Conservation (phyloP, 1,284 basidiomycete genomes). For the Cerrena zonata region DNA sequence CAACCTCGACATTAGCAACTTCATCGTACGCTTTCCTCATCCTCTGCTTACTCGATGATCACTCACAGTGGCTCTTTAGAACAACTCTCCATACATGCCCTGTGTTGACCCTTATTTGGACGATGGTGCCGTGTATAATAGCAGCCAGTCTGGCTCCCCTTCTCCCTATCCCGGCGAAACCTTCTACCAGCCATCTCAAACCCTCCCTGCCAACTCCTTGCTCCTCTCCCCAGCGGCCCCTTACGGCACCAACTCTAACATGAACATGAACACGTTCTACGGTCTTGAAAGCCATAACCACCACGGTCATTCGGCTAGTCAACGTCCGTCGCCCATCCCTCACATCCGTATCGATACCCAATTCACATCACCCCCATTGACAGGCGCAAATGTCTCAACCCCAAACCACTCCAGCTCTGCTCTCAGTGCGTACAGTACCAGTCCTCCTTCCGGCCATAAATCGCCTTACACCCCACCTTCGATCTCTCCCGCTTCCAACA, state of each 20-base stretch:
- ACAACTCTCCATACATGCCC: neutral
- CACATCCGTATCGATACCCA: slow-evolving; percentile 13
- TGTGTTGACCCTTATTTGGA: neutral
- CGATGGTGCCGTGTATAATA: neutral
- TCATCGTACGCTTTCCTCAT: neutral
- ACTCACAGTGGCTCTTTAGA: neutral
- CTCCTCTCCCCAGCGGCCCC: neutral
- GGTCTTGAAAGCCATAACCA: neutral
- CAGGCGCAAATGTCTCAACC: neutral
- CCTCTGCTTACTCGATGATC: neutral
- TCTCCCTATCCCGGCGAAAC: neutral
- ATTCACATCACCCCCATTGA: neutral
- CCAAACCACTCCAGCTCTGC: neutral
- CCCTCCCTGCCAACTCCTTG: neutral
- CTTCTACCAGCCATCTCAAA: neutral
- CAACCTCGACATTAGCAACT: neutral
- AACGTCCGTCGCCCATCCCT: slow-evolving; percentile 2
- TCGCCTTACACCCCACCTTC: slow-evolving; percentile 1
- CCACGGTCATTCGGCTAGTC: neutral
- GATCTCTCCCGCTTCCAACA: neutral
- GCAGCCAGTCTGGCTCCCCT: neutral
- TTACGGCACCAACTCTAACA: slow-evolving; percentile 3
- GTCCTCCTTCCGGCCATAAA: neutral
- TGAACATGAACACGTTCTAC: neutral
- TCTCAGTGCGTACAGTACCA: neutral